phyloP scores from a whole-genome alignment of 2,329 filamentous ascomycete genomes.

The Cytospora leucostoma region DNA sequence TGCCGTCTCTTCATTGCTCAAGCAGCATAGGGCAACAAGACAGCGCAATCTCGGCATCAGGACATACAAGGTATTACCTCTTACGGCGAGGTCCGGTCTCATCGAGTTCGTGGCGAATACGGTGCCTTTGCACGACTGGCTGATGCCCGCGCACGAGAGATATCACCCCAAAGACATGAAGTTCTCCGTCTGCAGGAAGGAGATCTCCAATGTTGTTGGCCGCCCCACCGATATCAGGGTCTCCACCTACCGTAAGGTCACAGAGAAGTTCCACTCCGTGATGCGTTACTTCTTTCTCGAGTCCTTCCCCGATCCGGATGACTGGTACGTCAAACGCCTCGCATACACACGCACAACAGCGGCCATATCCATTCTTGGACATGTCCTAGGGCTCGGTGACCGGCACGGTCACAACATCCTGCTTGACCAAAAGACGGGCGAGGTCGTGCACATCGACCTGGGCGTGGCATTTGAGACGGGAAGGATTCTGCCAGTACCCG shows the following conservation, averaged over 20 bases:
- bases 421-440: conserved; percentile 83
- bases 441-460: conserved; percentile 95
- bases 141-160: conserved; percentile 84
- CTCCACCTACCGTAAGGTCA: conserved; percentile 74
- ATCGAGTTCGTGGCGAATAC: conserved; percentile 98
- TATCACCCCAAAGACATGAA: conserved; percentile 87
- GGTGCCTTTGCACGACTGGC: conserved; percentile 85
- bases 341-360: conserved; percentile 93
- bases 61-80: conserved; percentile 94
- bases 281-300: conserved; percentile 98
- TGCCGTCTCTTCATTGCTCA: conserved; percentile 87
- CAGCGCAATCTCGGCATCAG: conserved; percentile 88
- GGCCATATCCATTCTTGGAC: conserved; percentile 91
- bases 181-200: conserved; percentile 72
- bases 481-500: conserved; percentile 89
- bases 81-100: conserved; percentile 81
- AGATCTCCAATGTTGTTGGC: conserved; percentile 72
- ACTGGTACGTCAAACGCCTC: conserved; percentile 88
- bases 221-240: conserved; percentile 71
- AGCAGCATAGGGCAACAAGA: conserved; percentile 81
- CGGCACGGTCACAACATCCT: conserved; percentile 97
- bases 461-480: conserved; percentile 97
- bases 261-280: conserved; percentile 83
- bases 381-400: conserved; percentile 90
- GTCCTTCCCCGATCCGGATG: conserved; percentile 87